Percentiles rank a stretch among this genome's conserved stretches.
Evolutionary conservation across 1,284 basidiomycete genomes (phyloP).

Genomic region (Ustilago trichophora): DNA sequence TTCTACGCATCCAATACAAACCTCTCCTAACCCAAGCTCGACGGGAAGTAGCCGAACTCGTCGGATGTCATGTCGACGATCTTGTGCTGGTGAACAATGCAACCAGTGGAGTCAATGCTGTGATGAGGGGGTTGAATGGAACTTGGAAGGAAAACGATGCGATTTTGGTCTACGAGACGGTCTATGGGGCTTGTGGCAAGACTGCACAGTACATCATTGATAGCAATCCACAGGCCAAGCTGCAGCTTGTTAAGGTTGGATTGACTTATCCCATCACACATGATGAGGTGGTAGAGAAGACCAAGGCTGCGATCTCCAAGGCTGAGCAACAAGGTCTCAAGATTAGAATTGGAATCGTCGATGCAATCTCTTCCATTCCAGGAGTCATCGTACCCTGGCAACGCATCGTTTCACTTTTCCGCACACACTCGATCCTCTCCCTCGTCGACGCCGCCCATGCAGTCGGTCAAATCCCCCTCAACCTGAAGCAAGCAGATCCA

Average conservation of each 20-base stretch:
- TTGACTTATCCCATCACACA: conserved; percentile 59
- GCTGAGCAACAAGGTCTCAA: conserved; percentile 71
- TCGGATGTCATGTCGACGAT: conserved; percentile 33
- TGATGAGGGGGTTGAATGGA: conserved; percentile 52
- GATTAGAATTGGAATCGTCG: conserved; percentile 81
- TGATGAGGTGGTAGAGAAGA: conserved; percentile 58
- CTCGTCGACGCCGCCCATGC: conserved; percentile 83
- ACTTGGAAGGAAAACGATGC: conserved; percentile 58
- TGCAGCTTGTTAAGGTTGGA: conserved; percentile 54
- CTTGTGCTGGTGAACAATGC: conserved; percentile 64
- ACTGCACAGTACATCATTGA: conserved; percentile 62
- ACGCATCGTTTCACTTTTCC: conserved; percentile 70
- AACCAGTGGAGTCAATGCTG: conserved; percentile 63
- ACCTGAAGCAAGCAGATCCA: conserved; percentile 60
- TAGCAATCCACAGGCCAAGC: conserved; percentile 31
- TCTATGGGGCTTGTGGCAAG: conserved; percentile 61
- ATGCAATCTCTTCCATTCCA: conserved; percentile 77
- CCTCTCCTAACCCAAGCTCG: conserved; percentile 13
- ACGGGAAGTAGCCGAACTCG: conserved; percentile 15
- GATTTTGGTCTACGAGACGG: conserved; percentile 52
- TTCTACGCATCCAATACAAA: conserved; percentile 24
- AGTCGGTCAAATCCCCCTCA: conserved; percentile 71
- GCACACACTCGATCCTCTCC: conserved; percentile 52
- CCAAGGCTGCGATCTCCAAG: conserved; percentile 21
- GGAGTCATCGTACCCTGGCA: conserved; percentile 82